A percentile compares a stretch with the other conserved stretches of the same genome.
Evolutionary conservation across 306 rosid species (phyloP).

Genomic region (Medicago ruthenica): DNA sequence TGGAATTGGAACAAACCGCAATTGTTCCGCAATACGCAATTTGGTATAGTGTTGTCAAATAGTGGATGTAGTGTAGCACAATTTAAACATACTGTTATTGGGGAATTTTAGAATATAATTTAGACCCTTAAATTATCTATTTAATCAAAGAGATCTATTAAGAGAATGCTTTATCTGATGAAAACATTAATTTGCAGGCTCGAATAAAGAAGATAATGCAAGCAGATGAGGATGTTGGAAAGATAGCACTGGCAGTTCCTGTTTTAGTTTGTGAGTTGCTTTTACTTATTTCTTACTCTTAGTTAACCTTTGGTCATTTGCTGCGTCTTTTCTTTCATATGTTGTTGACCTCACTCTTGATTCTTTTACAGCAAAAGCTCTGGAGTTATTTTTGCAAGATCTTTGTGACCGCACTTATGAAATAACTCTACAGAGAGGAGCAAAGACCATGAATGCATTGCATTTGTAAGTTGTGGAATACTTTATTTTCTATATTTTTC

Average conservation of each 20-base stretch:
- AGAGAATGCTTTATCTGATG: conserved; percentile 40
- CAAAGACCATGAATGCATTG: conserved; percentile 92
- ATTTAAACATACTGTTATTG: not conserved
- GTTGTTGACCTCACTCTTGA: conserved; percentile 43
- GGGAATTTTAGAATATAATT: conserved; percentile 5
- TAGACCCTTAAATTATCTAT: not conserved
- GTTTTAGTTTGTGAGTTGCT: conserved; percentile 92
- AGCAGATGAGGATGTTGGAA: conserved; percentile 97
- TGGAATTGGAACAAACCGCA: too few relatives aligned
- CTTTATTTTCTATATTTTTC: not conserved
- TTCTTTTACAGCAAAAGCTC: conserved; percentile 81
- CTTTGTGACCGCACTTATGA: conserved; percentile 95
- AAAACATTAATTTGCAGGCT: conserved; percentile 59
- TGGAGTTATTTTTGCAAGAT: conserved; percentile 95
- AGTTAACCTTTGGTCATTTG: not conserved
- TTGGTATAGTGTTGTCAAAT: too few relatives aligned
- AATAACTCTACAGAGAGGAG: conserved; percentile 96
- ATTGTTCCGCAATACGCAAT: too few relatives aligned
- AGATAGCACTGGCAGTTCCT: conserved; percentile 94
- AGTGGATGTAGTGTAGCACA: not conserved
- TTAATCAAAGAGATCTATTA: conserved; percentile 21
- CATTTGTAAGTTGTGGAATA: conserved; percentile 78
- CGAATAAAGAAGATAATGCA: conserved; percentile 97
- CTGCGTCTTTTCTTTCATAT: conserved; percentile 5
- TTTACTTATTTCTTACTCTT: conserved; percentile 31